Conservation (phyloP, 768 basidiomycete species). For the Pilatotrama ljubarskyi region DNA sequence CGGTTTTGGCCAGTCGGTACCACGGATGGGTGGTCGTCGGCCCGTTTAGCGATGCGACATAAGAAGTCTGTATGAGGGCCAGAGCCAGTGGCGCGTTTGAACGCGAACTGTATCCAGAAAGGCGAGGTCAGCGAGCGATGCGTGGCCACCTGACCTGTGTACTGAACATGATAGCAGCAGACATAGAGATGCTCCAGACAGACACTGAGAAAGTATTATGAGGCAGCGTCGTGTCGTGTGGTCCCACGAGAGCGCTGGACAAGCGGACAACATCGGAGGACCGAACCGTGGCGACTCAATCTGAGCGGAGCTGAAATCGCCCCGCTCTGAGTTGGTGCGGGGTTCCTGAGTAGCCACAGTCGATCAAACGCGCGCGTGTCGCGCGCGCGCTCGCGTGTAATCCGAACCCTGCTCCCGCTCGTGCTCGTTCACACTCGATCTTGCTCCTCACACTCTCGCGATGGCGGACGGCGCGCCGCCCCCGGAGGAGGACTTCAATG, state of each 20-base stretch:
- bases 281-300: background rate
- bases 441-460: constrained; percentile 19
- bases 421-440: constrained; percentile 10
- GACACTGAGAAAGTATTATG: too few species aligned
- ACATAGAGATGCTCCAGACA: background rate
- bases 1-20: too few species aligned
- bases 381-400: constrained; percentile 19
- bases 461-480: constrained; percentile 89
- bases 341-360: constrained; percentile 1
- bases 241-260: too few species aligned
- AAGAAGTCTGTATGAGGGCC: background rate
- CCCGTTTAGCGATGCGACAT: background rate
- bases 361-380: constrained; percentile 8
- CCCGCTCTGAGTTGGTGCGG: background rate
- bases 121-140: too few species aligned
- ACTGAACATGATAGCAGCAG: too few species aligned
- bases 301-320: background rate
- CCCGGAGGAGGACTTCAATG: constrained; percentile 90
- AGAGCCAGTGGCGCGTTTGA: too few species aligned
- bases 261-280: too few species aligned
- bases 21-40: background rate
- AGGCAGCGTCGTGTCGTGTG: background rate
- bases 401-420: constrained; percentile 10
- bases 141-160: too few species aligned
- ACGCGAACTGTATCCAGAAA: too few species aligned